These are phyloP conservation scores for Dactylonectria macrodidyma DNA, from an alignment of 2,329 filamentous ascomycete species.

Conservation along the genomic window DNA sequence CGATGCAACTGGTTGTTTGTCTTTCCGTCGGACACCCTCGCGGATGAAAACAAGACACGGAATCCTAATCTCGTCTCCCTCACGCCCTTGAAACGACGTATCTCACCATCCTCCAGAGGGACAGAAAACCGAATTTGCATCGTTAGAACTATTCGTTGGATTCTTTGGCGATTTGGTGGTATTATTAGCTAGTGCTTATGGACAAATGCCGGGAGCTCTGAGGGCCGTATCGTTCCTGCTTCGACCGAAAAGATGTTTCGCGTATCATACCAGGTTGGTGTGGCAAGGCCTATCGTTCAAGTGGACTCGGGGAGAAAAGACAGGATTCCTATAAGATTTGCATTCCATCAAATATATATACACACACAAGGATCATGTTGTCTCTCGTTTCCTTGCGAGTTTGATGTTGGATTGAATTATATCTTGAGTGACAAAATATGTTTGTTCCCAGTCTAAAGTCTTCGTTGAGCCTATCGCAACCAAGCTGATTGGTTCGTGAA, in stretches of 20 bases:
- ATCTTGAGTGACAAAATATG: slow-evolving; percentile 1
- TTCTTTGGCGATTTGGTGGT: slow-evolving; percentile 27
- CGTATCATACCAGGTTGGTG: slow-evolving; percentile 32
- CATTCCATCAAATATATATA: slow-evolving; percentile 41
- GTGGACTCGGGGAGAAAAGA: slow-evolving; percentile 27
- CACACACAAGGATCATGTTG: slow-evolving; percentile 26
- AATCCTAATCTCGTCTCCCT: slow-evolving; percentile 23
- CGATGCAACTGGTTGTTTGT: slow-evolving; percentile 41
- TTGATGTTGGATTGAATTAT: neutral
- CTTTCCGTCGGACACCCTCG: slow-evolving; percentile 27
- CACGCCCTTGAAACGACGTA: slow-evolving; percentile 2
- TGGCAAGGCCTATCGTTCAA: slow-evolving; percentile 28
- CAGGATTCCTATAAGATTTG: slow-evolving; percentile 39
- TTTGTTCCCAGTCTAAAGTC: neutral
- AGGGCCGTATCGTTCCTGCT: slow-evolving; percentile 27
- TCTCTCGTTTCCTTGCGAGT: neutral
- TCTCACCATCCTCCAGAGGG: neutral
- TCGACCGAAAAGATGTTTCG: slow-evolving; percentile 36
- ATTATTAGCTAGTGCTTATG: slow-evolving; percentile 21
- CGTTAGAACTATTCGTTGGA: slow-evolving; percentile 26
- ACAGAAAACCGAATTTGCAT: slow-evolving; percentile 15
- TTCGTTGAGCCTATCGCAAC: no score
- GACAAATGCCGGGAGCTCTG: slow-evolving; percentile 26
- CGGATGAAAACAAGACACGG: slow-evolving; percentile 33
- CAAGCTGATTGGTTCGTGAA: neutral